phyloP scores from a whole-genome alignment of 2,329 filamentous ascomycete genomes.

The Lojkania enalia region DNA sequence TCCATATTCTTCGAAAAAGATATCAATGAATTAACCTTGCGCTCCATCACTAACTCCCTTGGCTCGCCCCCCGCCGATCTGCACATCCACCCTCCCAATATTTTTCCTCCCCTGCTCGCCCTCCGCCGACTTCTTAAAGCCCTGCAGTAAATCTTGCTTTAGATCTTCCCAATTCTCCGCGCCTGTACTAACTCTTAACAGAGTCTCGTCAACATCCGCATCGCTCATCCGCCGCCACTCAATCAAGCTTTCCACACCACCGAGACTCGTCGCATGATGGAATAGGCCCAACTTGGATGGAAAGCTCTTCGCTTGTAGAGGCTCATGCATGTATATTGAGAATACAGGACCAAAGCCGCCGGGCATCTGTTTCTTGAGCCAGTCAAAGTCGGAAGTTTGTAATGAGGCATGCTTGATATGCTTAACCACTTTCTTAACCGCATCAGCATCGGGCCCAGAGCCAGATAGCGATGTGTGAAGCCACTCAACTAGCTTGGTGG shows the following conservation, averaged over 20 bases:
- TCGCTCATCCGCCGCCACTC: constrained; percentile 97
- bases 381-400: constrained; percentile 65
- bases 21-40: constrained; percentile 1
- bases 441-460: constrained; percentile 43
- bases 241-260: constrained; percentile 92
- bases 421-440: constrained; percentile 59
- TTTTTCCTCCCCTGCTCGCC: neutral
- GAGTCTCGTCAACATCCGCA: constrained; percentile 65
- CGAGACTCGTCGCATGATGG: constrained; percentile 91
- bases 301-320: constrained; percentile 65
- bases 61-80: constrained; percentile 27
- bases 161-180: constrained; percentile 87
- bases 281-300: constrained; percentile 82
- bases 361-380: constrained; percentile 88
- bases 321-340: constrained; percentile 66
- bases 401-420: constrained; percentile 77
- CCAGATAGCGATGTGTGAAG: constrained; percentile 58
- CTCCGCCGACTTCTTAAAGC: constrained; percentile 23
- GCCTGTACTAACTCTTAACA: constrained; percentile 83
- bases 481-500: constrained; percentile 72
- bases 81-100: constrained; percentile 14
- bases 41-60: constrained; percentile 22
- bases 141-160: constrained; percentile 65
- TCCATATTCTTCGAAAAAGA: no score
- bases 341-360: constrained; percentile 90